phyloP scores from a whole-genome alignment of 441 rosid genomes.

The Erysimum cheiri region DNA sequence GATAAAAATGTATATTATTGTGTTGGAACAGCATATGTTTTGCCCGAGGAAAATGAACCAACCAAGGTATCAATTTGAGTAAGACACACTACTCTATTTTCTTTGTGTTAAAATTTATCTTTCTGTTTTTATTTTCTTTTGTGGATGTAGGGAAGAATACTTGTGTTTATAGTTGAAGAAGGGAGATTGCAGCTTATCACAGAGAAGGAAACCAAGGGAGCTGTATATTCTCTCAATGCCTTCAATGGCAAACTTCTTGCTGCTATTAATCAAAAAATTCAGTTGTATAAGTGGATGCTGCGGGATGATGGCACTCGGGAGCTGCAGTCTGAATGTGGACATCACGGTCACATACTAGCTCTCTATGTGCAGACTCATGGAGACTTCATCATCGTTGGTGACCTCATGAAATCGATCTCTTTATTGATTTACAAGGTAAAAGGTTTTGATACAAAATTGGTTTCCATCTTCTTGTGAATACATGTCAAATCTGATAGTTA shows the following conservation, averaged over 20 bases:
- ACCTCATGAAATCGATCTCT: constrained; percentile 96
- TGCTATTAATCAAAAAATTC: constrained; percentile 94
- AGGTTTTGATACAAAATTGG: constrained; percentile 7
- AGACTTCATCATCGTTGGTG: constrained; percentile 96
- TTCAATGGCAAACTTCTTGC: constrained; percentile 94
- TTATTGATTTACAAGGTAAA: constrained; percentile 84
- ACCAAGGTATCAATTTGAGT: constrained; percentile 65
- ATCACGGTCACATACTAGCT: constrained; percentile 98
- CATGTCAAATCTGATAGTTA: constrained; percentile 6
- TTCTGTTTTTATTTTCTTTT: neutral
- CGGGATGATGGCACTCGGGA: constrained; percentile 92
- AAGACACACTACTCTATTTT: constrained; percentile 41
- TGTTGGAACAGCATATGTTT: constrained; percentile 95
- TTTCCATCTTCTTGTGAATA: constrained; percentile 9
- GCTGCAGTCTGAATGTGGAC: constrained; percentile 95
- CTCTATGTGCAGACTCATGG: constrained; percentile 97
- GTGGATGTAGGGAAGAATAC: constrained; percentile 75
- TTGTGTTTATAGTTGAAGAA: constrained; percentile 89
- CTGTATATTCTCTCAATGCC: constrained; percentile 86
- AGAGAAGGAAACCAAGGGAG: constrained; percentile 95
- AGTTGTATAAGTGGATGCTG: constrained; percentile 94
- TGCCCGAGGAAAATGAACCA: constrained; percentile 95
- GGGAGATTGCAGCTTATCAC: constrained; percentile 84
- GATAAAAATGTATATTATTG: constrained; percentile 83
- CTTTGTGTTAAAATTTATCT: neutral